These are phyloP conservation scores for Tylopilus intermedius DNA, from an alignment of 768 basidiomycete species.

Conservation along the genomic window DNA sequence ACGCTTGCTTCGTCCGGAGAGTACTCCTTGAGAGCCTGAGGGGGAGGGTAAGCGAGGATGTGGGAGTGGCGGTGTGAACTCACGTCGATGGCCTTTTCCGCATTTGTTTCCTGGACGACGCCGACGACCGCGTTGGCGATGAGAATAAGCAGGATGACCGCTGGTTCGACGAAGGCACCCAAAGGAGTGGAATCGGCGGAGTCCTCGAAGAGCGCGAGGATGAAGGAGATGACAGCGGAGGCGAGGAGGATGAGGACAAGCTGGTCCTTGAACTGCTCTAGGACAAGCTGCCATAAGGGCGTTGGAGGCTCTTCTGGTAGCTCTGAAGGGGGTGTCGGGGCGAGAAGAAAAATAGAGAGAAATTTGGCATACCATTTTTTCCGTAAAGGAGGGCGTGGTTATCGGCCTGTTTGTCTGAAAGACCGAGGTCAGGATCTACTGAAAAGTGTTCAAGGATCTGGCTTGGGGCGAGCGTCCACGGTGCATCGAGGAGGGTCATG, in stretches of 20 bases:
- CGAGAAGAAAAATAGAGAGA: neutral
- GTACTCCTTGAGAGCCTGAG: slow-evolving; percentile 91
- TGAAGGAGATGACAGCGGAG: slow-evolving; percentile 89
- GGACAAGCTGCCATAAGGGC: slow-evolving; percentile 87
- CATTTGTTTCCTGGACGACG: slow-evolving; percentile 94
- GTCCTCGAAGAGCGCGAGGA: slow-evolving; percentile 85
- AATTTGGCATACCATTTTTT: slow-evolving; percentile 65
- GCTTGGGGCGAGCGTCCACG: slow-evolving; percentile 72
- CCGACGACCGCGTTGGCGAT: slow-evolving; percentile 97
- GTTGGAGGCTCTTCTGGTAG: slow-evolving; percentile 90
- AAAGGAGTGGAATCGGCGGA: slow-evolving; percentile 58
- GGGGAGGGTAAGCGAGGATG: neutral
- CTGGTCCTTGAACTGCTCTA: slow-evolving; percentile 99
- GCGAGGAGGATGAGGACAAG: slow-evolving; percentile 94
- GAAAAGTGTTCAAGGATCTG: slow-evolving; percentile 70
- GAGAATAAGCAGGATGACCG: slow-evolving; percentile 92
- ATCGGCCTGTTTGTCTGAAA: slow-evolving; percentile 60
- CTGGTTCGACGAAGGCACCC: slow-evolving; percentile 91
- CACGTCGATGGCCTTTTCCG: slow-evolving; percentile 96
- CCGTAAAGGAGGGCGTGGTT: slow-evolving; percentile 79
- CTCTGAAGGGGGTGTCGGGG: slow-evolving; percentile 43
- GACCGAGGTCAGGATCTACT: slow-evolving; percentile 59
- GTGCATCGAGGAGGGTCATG: slow-evolving; percentile 52
- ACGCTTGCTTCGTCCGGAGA: slow-evolving; percentile 96
- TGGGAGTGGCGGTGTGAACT: slow-evolving; percentile 31